Evolutionary conservation across 441 rosid genomes (phyloP).

Genomic region (Syzygium syzygioides): DNA sequence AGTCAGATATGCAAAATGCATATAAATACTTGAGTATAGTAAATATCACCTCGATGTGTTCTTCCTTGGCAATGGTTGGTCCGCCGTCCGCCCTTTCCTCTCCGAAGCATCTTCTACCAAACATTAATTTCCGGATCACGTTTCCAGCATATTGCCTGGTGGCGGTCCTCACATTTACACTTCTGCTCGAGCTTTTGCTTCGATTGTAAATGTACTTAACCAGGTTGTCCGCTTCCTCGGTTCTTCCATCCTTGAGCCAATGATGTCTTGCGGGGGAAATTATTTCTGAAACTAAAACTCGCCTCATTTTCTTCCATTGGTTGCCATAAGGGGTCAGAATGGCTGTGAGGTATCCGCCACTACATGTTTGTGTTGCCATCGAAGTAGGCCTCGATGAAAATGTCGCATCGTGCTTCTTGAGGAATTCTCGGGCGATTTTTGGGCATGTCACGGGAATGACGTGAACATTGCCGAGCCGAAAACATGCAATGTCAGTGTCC

Average conservation of each 20-base stretch:
- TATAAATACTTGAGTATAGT: conserved; percentile 18
- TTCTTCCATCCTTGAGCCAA: conserved; percentile 19
- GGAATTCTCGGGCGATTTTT: conserved; percentile 24
- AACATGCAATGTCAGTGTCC: conserved; percentile 34
- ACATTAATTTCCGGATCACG: conserved; percentile 32
- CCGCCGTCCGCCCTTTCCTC: conserved; percentile 32
- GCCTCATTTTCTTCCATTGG: conserved; percentile 63
- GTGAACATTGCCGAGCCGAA: conserved; percentile 29
- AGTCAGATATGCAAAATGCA: conserved; percentile 51
- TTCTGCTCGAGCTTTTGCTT: conserved; percentile 6
- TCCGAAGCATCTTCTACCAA: conserved; percentile 36
- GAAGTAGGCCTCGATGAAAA: conserved; percentile 33
- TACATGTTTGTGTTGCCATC: conserved; percentile 9
- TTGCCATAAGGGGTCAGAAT: conserved; percentile 26
- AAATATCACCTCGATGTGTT: conserved; percentile 42
- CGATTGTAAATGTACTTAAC: conserved; percentile 25
- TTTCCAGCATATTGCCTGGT: conserved; percentile 36
- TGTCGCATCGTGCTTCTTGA: conserved; percentile 31
- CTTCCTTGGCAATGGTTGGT: conserved; percentile 40
- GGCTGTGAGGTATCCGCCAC: conserved; percentile 28
- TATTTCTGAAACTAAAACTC: conserved; percentile 25
- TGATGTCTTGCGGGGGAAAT: conserved; percentile 19
- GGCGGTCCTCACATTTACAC: conserved; percentile 28
- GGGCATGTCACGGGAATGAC: conserved; percentile 40
- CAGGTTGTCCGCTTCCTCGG: conserved; percentile 46